Conservation (phyloP, 345 rosid genomes). For the Eucalyptus urophylla region DNA sequence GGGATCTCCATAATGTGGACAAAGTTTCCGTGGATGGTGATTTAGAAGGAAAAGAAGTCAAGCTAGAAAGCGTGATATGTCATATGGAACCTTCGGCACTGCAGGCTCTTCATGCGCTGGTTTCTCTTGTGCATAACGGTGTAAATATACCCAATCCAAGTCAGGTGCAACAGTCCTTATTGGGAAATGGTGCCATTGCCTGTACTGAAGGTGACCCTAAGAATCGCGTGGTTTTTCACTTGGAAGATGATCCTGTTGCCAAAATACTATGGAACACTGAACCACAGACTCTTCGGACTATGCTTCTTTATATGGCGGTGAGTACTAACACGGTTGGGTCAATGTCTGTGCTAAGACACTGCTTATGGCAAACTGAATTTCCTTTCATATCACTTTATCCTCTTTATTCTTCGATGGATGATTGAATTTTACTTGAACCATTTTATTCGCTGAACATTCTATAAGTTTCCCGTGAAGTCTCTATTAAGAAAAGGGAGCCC, state of each 20-base stretch:
- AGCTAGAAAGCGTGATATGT: slow-evolving; percentile 16
- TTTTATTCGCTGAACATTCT: neutral
- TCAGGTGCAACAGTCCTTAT: slow-evolving; percentile 8
- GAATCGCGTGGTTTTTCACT: slow-evolving; percentile 7
- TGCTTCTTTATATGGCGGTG: slow-evolving; percentile 66
- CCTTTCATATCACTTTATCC: neutral
- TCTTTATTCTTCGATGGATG: neutral
- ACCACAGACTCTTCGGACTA: slow-evolving; percentile 33
- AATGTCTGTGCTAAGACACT: neutral
- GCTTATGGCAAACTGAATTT: neutral
- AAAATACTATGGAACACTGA: slow-evolving; percentile 52
- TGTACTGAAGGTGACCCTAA: slow-evolving; percentile 3
- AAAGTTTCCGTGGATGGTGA: slow-evolving; percentile 7
- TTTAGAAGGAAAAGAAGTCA: slow-evolving; percentile 4
- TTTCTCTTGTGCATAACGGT: slow-evolving; percentile 61
- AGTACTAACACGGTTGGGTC: slow-evolving; percentile 2
- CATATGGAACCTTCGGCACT: slow-evolving; percentile 33
- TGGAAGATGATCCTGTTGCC: slow-evolving; percentile 72
- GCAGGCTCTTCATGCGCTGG: slow-evolving; percentile 58
- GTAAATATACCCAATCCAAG: slow-evolving; percentile 33
- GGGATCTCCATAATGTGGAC: slow-evolving; percentile 4
- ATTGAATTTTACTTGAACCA: neutral
- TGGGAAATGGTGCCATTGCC: slow-evolving; percentile 14
- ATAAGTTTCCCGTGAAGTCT: neutral
- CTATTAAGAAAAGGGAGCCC: neutral